phyloP scores from a whole-genome alignment of 2,329 filamentous ascomycete species.

The Bipolaris sorokiniana region DNA sequence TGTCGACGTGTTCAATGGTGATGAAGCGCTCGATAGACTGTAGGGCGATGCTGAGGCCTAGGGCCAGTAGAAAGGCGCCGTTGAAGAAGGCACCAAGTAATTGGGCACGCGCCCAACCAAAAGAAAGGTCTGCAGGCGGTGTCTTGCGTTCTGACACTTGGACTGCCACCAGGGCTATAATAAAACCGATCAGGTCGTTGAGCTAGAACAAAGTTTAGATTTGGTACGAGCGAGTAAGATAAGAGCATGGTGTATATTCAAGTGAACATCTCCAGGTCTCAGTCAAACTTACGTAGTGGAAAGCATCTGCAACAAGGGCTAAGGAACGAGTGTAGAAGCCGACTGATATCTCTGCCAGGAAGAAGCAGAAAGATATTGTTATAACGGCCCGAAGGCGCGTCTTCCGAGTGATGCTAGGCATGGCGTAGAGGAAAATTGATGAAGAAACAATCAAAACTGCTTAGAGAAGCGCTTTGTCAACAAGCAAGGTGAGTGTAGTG shows the following conservation, averaged over 20 bases:
- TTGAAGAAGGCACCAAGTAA: constrained; percentile 82
- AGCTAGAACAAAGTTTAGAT: constrained; percentile 54
- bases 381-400: constrained; percentile 50
- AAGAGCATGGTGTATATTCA: background rate
- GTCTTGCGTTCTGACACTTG: constrained; percentile 62
- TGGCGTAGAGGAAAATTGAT: constrained; percentile 3
- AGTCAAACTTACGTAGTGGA: constrained; percentile 70
- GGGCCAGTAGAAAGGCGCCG: constrained; percentile 73
- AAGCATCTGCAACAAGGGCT: constrained; percentile 76
- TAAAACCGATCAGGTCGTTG: constrained; percentile 73
- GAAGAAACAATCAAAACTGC: background rate
- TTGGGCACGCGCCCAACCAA: constrained; percentile 78
- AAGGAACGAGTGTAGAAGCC: constrained; percentile 74
- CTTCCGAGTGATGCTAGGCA: constrained; percentile 42
- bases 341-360: constrained; percentile 60
- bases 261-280: background rate
- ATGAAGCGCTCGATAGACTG: constrained; percentile 76
- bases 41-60: constrained; percentile 74
- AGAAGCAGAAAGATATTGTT: constrained; percentile 55
- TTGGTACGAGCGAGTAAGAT: background rate
- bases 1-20: constrained; percentile 62
- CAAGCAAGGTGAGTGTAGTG: background rate
- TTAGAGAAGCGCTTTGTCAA: background rate
- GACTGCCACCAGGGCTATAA: constrained; percentile 69
- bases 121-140: constrained; percentile 67